These are phyloP conservation scores for Paecilomyces formosus DNA, from an alignment of 2,329 filamentous ascomycete genomes.

Conservation along the genomic window DNA sequence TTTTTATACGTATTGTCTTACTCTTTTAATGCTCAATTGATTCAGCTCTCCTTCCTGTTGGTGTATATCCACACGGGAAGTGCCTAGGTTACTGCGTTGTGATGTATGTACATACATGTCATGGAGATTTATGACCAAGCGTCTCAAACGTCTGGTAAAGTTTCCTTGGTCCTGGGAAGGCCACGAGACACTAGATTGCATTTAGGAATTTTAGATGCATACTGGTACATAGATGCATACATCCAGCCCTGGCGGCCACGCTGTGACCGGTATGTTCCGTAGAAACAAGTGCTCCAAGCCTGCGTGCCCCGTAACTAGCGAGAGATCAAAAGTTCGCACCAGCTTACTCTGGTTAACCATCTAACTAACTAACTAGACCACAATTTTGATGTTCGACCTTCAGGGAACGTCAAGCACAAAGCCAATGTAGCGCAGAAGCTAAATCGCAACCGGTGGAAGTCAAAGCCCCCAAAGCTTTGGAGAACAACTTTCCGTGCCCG, in stretches of 20 bases:
- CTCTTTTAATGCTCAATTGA: background rate
- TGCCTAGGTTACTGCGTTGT: background rate
- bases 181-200: background rate
- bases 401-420: background rate
- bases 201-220: no score
- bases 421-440: background rate
- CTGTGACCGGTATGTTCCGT: background rate
- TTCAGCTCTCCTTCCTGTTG: background rate
- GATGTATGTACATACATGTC: background rate
- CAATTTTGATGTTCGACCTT: background rate
- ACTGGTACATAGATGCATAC: background rate
- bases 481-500: slow-evolving; percentile 10
- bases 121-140: background rate
- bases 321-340: background rate
- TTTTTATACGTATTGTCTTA: background rate
- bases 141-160: no score
- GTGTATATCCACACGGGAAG: background rate
- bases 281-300: background rate
- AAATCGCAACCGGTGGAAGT: background rate
- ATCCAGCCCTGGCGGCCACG: background rate
- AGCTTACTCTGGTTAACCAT: background rate
- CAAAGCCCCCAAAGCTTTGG: background rate
- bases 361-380: background rate
- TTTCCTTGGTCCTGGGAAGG: background rate
- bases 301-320: background rate